Evolutionary conservation across 140 eudicot species (phyloP).

Genomic region (Cichorium intybus): DNA sequence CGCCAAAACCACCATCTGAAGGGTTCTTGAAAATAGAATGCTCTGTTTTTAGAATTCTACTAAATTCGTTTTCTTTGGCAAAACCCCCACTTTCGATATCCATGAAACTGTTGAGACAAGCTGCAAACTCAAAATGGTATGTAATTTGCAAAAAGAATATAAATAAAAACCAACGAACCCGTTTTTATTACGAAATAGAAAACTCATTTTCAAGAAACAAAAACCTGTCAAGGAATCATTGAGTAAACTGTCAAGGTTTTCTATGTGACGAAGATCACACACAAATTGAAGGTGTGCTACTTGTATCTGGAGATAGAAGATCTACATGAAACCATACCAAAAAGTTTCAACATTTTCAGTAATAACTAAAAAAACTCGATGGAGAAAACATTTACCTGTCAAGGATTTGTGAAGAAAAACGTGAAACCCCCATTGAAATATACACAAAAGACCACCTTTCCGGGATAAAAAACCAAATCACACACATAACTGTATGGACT

Average conservation of each 20-base stretch:
- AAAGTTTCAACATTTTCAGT: neutral
- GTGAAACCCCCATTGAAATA: too few relatives aligned
- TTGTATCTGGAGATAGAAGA: too few relatives aligned
- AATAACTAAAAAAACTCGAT: neutral
- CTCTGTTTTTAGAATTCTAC: conserved; percentile 44
- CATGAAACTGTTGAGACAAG: neutral
- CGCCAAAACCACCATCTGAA: conserved; percentile 13
- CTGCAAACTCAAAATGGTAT: neutral
- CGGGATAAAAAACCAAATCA: neutral
- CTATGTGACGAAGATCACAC: conserved; percentile 9
- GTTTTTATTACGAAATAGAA: conserved; percentile 28
- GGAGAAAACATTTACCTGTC: neutral
- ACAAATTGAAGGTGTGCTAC: conserved; percentile 1
- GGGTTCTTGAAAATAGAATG: conserved; percentile 36
- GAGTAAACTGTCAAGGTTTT: neutral
- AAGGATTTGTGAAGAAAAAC: too few relatives aligned
- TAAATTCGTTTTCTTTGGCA: conserved; percentile 57
- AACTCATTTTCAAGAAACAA: neutral
- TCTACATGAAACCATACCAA: too few relatives aligned
- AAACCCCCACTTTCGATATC: conserved; percentile 40
- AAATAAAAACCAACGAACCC: conserved; percentile 29
- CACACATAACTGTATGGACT: neutral
- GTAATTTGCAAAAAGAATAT: neutral
- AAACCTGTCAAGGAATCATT: conserved; percentile 10
- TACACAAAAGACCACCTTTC: too few relatives aligned